Conservation (phyloP, 805 yeast species). For the Candida succiphila region DNA sequence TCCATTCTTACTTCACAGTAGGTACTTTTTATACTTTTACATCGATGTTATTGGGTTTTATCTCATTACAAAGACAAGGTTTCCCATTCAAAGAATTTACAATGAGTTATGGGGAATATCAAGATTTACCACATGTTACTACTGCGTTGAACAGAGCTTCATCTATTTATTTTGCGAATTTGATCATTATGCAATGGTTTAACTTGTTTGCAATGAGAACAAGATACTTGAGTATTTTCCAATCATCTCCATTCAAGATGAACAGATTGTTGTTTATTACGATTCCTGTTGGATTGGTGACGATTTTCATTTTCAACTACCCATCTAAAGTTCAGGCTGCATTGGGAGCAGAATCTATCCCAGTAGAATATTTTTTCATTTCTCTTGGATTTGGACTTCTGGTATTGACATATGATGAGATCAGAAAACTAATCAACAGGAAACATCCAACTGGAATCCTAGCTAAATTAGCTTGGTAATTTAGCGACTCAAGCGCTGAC, state of each 20-base stretch:
- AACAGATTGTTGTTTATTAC: slow-evolving; percentile 26
- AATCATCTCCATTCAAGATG: slow-evolving; percentile 24
- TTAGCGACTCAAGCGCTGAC: not conserved
- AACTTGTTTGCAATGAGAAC: slow-evolving; percentile 34
- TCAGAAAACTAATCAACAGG: slow-evolving; percentile 27
- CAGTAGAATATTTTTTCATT: slow-evolving; percentile 35
- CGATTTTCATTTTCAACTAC: not conserved
- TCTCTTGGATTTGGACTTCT: slow-evolving; percentile 34
- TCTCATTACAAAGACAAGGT: slow-evolving; percentile 26
- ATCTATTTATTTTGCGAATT: slow-evolving; percentile 34
- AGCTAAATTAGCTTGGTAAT: slow-evolving; percentile 1
- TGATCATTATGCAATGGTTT: slow-evolving; percentile 38
- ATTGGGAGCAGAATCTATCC: slow-evolving; percentile 25
- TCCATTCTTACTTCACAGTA: slow-evolving; percentile 32
- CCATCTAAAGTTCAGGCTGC: not conserved
- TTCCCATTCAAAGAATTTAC: slow-evolving; percentile 24
- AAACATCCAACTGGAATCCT: slow-evolving; percentile 21
- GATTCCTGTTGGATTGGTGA: slow-evolving; percentile 15
- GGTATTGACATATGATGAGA: slow-evolving; percentile 32
- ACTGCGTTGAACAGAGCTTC: slow-evolving; percentile 19
- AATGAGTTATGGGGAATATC: slow-evolving; percentile 25
- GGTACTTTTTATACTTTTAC: slow-evolving; percentile 30
- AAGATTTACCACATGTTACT: slow-evolving; percentile 14
- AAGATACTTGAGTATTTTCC: slow-evolving; percentile 30
- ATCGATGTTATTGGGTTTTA: slow-evolving; percentile 20